Base-by-base conservation (phyloP, 108 stramenopile species). In the Fragilaria crotonensis region DNA sequence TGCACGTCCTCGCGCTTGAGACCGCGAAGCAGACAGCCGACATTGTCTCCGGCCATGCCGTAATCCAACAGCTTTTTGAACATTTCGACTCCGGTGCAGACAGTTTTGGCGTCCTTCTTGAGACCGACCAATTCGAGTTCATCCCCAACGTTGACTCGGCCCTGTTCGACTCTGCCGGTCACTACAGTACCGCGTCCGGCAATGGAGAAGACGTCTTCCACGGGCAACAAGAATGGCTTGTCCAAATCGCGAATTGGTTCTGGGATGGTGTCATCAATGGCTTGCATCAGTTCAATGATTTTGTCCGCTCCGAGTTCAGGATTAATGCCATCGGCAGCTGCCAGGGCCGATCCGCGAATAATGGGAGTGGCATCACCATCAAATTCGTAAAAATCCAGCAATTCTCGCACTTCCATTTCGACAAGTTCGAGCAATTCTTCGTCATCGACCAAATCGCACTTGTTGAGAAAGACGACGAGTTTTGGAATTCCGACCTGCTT, bases 371-470 rank as follows among this genome's bases (percentile, higher is more conserved):
- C 96, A 57, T 98, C 97, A 4, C 95, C 97, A 50, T 91, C 78
- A 68, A 97, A 99, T 26, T 95, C 87, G 79, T 98, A 98, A 72
- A 94, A 88, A 62, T 90, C 87, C 48, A 99, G 73, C 45, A 99
- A 79, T 75, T 99, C 99, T 5, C 97, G 95, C 64, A 99, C 84
- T 83, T 99, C 99, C 97, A 99, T 99, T 77, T 99, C 99, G n/a
- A 99, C 97, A 52, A 99, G 74, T 66, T 99, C 99, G 52, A 97
- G 70, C 19, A 99, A 73, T 71, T 99, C 99, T 59, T 96, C 97
- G 70, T 99, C 99, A 25, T 97, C 96, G 53, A 99, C 95, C 73
- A 89, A 61, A 78, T 99, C 99, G 59, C 83, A 79, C 71, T 99
- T 99, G 87, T 99, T 99, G 56, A 99, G 69, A 72, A 98, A 99